Evolutionary conservation across 345 rosid genomes (phyloP).

Genomic region (Salix koriyanagi): DNA sequence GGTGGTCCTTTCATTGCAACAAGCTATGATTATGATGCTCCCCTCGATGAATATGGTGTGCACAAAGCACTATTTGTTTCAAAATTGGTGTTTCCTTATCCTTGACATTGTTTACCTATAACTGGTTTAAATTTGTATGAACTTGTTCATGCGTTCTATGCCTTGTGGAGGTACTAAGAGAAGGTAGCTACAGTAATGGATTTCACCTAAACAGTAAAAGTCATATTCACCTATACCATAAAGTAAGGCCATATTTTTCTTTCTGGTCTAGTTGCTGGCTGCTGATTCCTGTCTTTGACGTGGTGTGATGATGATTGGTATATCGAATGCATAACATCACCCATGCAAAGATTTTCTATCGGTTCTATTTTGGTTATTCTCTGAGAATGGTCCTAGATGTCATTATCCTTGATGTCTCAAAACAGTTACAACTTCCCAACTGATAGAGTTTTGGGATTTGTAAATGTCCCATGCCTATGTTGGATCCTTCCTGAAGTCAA

Average conservation of each 20-base stretch:
- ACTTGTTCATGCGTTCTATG: not conserved
- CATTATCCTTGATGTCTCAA: constrained; percentile 2
- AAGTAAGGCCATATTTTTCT: not conserved
- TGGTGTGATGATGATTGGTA: not conserved
- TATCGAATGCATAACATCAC: not conserved
- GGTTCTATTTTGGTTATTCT: not conserved
- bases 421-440: constrained; percentile 5
- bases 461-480: constrained; percentile 3
- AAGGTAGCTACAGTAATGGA: not conserved
- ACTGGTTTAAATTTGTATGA: not conserved
- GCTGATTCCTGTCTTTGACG: not conserved
- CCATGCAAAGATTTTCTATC: not conserved
- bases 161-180: not conserved
- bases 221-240: not conserved
- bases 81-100: not conserved
- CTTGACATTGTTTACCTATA: not conserved
- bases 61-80: not conserved
- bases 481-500: constrained; percentile 11
- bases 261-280: not conserved
- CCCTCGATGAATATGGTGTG: constrained; percentile 96
- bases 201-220: not conserved
- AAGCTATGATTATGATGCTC: constrained; percentile 96
- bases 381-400: not conserved
- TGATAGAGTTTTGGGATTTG: constrained; percentile 6
- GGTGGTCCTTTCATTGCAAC: constrained; percentile 99